Base-by-base conservation (phyloP, 441 rosid genomes). In the Aquilaria agallochum region DNA sequence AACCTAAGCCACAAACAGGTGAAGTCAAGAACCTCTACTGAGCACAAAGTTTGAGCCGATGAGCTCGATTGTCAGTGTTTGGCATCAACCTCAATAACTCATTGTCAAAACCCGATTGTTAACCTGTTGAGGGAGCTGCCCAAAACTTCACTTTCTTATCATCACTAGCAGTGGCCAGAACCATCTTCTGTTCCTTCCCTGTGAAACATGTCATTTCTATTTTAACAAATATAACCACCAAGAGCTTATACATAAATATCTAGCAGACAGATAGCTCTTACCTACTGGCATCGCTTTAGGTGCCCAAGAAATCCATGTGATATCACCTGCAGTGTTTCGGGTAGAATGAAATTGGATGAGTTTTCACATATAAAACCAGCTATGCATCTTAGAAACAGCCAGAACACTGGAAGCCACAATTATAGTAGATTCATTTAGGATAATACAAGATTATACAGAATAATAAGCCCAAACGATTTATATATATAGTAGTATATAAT, bases 61-160 rank as follows among this genome's bases (percentile, higher is more conserved):
- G 42, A 5, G 42, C 42, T 36, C 5, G 42, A 36, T 36, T 36
- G 42, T 36, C 42, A 36, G 42, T 7, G 20, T 36, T 36, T 36
- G 42, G 42, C 5, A 36, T 36, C 42, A 36, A 36, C 6, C 42
- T 36, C 42, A 36, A 36, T 7, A 4, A 36, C 42, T 36, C 42
- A 5, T 36, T 36, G 42, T 36, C 42, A 36, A 20, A 36, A 36
- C 42, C 42, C 5, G 42, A 4, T 36, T 36, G 42, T 7, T 36
- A 55, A 50, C 45, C 50, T 45, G 31, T 46, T 56, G 83, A 72
- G 42, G 97, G 96, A 60, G 87, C 86, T 58, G 78, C 88, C 97
- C 99, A 94, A 57, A 94, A 72, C 81, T 89, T 94, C 65, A 94
- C 95, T 72, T 89, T 94, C 80, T 94, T 89, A 88, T 94, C 99